Evolutionary conservation across 2,329 filamentous ascomycete genomes (phyloP), one percentile per base, ranked within the genome.

Genomic region (Phoma sp.): DNA sequence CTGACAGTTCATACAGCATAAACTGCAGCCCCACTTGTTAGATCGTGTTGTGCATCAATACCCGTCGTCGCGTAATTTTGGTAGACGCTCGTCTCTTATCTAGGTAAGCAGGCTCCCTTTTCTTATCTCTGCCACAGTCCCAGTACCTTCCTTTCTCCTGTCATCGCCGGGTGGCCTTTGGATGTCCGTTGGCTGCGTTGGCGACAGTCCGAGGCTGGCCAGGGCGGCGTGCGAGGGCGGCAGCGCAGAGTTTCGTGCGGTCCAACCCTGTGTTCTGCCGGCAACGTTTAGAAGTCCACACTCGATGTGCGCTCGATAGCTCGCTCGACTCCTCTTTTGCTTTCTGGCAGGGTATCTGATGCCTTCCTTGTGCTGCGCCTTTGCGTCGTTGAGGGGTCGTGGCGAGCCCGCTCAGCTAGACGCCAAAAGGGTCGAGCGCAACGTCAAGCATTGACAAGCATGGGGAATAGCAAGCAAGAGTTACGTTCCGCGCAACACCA

Each of bases 41-140:
- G 70, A 74, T 60, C 58, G 64, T 64, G 61, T 68, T 63, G 63
- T 58, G 63, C 62, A 63, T 66, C 64, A 61, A 66, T 67, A 65
- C 65, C 61, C 55, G 60, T 54, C 60, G 55, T 48, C 51, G 47
- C 65, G 64, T 69, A 62, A 62, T 68, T 61, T 55, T 60, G 33
- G 58, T 60, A 58, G 43, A 61, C 33, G 39, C 41, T 45, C 40
- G 31, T 51, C 48, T 40, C 37, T 54, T 55, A 47, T 49, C 57
- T 58, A 70, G 69, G 72, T 74, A 72, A 73, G 72, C 65, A 63
- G 43, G 36, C 21, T 53, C 55, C 40, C 44, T 40, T 32, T 45
- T 45, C 24, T 44, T 13, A 8, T 17, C 8, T 21, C 24, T 38
- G 19, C 13, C 17, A 27, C 12, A 31, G 13, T 25, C 15, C 25